These are phyloP conservation scores for Colletotrichum incanum DNA, from an alignment of 2,329 filamentous ascomycete genomes.

Conservation along the genomic window DNA sequence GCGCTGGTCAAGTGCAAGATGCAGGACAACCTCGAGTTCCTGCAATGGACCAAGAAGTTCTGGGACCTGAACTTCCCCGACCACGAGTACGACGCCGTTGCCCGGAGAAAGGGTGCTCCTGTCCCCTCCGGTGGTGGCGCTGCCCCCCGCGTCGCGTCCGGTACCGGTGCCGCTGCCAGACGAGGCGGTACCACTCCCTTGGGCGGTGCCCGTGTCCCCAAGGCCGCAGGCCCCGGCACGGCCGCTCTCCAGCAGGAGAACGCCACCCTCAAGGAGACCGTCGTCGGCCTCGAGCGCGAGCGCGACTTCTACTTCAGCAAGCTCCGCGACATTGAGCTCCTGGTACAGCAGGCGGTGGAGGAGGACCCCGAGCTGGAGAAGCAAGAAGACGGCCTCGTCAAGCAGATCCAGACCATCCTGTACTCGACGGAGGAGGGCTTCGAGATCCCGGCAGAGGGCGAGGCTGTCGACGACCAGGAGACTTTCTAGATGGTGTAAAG, in stretches of 20 bases:
- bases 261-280: constrained; percentile 91
- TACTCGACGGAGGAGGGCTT: constrained; percentile 97
- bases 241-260: constrained; percentile 89
- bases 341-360: constrained; percentile 94
- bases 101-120: constrained; percentile 83
- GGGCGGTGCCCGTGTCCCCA: constrained; percentile 63
- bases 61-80: constrained; percentile 99
- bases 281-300: constrained; percentile 94
- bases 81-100: constrained; percentile 94
- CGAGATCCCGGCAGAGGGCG: constrained; percentile 87
- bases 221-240: constrained; percentile 67
- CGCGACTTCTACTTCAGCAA: constrained; percentile 99
- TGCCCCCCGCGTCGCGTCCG: constrained; percentile 65
- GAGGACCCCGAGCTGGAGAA: constrained; percentile 94
- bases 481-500: constrained; percentile 71
- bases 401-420: constrained; percentile 95
- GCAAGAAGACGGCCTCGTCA: constrained; percentile 91
- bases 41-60: constrained; percentile 96
- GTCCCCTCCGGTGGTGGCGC: constrained; percentile 65
- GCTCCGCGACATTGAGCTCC: constrained; percentile 93
- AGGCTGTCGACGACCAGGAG: constrained; percentile 83
- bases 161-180: constrained; percentile 66
- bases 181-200: constrained; percentile 75
- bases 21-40: constrained; percentile 99
- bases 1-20: constrained; percentile 97